Evolutionary conservation across 108 stramenopile genomes (phyloP).

Genomic region (Stephanodiscus triporus): DNA sequence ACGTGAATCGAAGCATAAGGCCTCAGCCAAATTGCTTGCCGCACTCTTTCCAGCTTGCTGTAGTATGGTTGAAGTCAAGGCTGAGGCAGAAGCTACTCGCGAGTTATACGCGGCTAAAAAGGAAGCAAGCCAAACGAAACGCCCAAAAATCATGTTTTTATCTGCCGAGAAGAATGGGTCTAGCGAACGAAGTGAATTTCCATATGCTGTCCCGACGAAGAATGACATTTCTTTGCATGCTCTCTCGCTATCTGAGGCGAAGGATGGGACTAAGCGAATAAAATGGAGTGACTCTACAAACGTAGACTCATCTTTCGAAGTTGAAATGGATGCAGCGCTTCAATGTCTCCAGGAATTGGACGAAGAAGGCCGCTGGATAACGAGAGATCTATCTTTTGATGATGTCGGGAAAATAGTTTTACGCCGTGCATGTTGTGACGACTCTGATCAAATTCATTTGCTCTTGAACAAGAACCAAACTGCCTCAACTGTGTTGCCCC

Average conservation of each 20-base stretch:
- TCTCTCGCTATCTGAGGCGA: conserved; percentile 47
- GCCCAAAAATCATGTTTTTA: conserved; percentile 25
- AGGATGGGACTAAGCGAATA: conserved; percentile 20
- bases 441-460: conserved; percentile 51
- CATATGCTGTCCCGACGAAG: conserved; percentile 1
- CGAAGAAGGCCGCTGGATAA: conserved; percentile 59
- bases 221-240: conserved; percentile 11
- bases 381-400: conserved; percentile 52
- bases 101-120: conserved; percentile 73
- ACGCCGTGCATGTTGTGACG: conserved; percentile 58
- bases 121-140: conserved; percentile 43
- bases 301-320: conserved; percentile 9
- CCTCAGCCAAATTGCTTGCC: conserved; percentile 80
- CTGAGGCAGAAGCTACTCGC: conserved; percentile 78
- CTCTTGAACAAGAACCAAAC: conserved; percentile 38
- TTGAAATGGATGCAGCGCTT: conserved; percentile 52
- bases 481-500: not conserved
- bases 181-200: not conserved
- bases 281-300: conserved; percentile 23
- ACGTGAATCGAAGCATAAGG: conserved; percentile 81
- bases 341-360: conserved; percentile 60
- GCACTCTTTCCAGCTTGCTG: conserved; percentile 80
- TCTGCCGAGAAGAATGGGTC: conserved; percentile 12
- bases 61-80: conserved; percentile 79
- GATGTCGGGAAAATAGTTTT: conserved; percentile 68